phyloP scores from a whole-genome alignment of 257 asterid genomes.

The Plantago elongata region DNA sequence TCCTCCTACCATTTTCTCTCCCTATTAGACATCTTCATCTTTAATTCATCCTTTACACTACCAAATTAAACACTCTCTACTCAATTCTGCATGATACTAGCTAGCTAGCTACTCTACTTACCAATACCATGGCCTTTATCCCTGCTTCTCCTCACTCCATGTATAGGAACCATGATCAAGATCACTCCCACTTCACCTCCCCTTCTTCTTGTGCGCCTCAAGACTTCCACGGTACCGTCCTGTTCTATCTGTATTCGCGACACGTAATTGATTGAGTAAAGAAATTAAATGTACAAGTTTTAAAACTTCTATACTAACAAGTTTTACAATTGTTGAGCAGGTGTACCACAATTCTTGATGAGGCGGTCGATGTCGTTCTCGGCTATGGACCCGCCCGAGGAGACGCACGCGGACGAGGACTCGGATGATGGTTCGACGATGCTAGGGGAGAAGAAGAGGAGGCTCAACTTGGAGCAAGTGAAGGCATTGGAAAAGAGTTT shows the following conservation, averaged over 20 bases:
- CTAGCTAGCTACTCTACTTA: not conserved
- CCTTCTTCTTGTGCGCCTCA: slow-evolving; percentile 43
- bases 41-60: slow-evolving; percentile 17
- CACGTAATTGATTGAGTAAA: too few species aligned
- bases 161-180: slow-evolving; percentile 44
- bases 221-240: slow-evolving; percentile 42
- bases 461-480: slow-evolving; percentile 78
- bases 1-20: slow-evolving; percentile 20
- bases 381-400: slow-evolving; percentile 60
- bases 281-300: not conserved
- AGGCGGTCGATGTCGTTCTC: slow-evolving; percentile 78
- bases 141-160: slow-evolving; percentile 40
- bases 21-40: slow-evolving; percentile 1
- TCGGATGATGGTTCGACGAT: slow-evolving; percentile 63
- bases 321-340: slow-evolving; percentile 18
- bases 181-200: slow-evolving; percentile 31
- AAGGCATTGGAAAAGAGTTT: slow-evolving; percentile 85
- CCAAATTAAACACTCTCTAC: slow-evolving; percentile 2
- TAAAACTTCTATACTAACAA: not conserved
- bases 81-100: not conserved
- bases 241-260: too few species aligned
- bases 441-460: slow-evolving; percentile 79
- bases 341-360: slow-evolving; percentile 48
- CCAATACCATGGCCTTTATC: slow-evolving; percentile 37
- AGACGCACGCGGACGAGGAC: slow-evolving; percentile 48